phyloP scores from a whole-genome alignment of 495 filamentous ascomycete species.

The Neurospora hispaniola region DNA sequence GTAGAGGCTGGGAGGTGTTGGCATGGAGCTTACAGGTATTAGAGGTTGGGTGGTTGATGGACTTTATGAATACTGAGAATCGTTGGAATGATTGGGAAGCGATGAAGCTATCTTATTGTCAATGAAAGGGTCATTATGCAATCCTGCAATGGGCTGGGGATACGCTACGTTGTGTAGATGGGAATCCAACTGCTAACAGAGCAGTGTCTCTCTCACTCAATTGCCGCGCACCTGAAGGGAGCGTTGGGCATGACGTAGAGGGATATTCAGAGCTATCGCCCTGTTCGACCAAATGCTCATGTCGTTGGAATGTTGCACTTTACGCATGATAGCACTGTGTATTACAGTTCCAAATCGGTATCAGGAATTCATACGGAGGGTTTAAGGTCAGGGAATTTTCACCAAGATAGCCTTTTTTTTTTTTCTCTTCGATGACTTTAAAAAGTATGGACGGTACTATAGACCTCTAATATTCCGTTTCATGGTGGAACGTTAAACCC shows the following conservation, averaged over 20 bases:
- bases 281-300: neutral
- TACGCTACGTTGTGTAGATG: neutral
- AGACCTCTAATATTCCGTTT: neutral
- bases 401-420: neutral
- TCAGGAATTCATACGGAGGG: neutral
- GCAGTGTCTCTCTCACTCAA: neutral
- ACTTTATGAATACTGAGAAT: neutral
- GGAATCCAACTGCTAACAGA: neutral
- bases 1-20: neutral
- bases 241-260: neutral
- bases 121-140: neutral
- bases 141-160: neutral
- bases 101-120: neutral
- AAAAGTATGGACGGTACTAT: neutral
- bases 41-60: neutral
- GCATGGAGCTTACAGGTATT: neutral
- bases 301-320: neutral
- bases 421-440: neutral
- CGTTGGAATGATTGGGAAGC: neutral
- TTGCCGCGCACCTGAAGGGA: neutral
- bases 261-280: neutral
- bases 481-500: neutral
- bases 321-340: neutral
- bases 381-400: no score
- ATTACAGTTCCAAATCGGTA: neutral